Conservation (phyloP, 2,329 filamentous ascomycete species). For the Pseudogymnoascus sp. region DNA sequence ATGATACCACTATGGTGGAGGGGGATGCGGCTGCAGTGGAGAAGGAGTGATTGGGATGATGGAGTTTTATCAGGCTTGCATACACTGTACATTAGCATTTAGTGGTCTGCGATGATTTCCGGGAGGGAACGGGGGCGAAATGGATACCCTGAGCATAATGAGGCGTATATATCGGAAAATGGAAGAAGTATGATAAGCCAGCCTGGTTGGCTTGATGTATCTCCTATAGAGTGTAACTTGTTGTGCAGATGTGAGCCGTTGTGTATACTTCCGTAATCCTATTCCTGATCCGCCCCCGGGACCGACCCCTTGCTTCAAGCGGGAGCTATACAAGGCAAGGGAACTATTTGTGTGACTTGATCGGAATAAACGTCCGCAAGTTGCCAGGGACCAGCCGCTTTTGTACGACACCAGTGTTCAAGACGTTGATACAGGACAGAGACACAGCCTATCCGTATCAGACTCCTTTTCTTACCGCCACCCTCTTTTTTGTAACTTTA, state of each 20-base stretch:
- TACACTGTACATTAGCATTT: constrained; percentile 10
- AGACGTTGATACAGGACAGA: neutral
- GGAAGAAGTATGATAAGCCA: neutral
- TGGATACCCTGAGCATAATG: constrained; percentile 8
- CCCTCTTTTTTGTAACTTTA: too few relatives aligned
- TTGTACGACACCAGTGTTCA: neutral
- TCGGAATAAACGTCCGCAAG: neutral
- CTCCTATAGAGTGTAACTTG: too few relatives aligned
- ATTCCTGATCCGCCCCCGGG: too few relatives aligned
- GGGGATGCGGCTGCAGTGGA: neutral
- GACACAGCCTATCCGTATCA: neutral
- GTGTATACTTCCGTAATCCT: too few relatives aligned
- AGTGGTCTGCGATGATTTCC: neutral
- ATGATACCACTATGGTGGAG: neutral
- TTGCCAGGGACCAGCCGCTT: neutral
- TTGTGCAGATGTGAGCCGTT: too few relatives aligned
- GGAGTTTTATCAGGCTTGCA: neutral
- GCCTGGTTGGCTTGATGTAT: neutral
- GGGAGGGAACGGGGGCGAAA: neutral
- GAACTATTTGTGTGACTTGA: neutral
- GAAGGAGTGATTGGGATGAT: neutral
- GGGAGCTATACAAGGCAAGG: neutral
- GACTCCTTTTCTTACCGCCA: neutral
- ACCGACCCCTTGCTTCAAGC: too few relatives aligned
- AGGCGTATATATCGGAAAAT: neutral